Conservation (phyloP, 768 basidiomycete genomes). For the Rhodotorula paludigena region DNA sequence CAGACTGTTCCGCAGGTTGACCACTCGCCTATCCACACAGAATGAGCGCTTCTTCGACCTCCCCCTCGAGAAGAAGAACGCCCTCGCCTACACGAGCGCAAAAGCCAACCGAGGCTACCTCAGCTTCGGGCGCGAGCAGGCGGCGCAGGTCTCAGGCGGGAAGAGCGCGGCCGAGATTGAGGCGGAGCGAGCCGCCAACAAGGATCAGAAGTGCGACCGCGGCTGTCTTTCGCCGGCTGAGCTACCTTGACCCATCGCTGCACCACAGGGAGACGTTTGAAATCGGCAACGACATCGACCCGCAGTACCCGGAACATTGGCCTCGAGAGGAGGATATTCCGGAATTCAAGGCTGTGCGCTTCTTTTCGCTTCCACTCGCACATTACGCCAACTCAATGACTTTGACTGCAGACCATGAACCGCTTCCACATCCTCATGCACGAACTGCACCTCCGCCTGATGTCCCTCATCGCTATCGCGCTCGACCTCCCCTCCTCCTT, state of each 20-base stretch:
- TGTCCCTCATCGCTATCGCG: slow-evolving; percentile 55
- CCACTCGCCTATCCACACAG: background rate
- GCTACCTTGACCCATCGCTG: background rate
- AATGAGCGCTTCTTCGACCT: slow-evolving; percentile 45
- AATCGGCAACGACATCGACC: slow-evolving; percentile 54
- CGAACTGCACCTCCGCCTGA: slow-evolving; percentile 51
- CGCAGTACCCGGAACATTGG: slow-evolving; percentile 58
- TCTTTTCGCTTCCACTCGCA: too few relatives aligned
- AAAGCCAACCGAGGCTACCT: slow-evolving; percentile 34
- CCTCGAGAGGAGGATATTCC: slow-evolving; percentile 55
- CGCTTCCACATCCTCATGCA: slow-evolving; percentile 49
- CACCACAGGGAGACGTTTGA: slow-evolving; percentile 49
- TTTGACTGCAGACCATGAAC: slow-evolving; percentile 5
- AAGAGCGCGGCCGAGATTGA: background rate
- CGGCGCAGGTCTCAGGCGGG: slow-evolving; percentile 7
- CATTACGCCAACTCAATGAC: background rate
- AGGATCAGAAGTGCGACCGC: slow-evolving; percentile 13
- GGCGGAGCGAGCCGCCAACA: slow-evolving; percentile 1
- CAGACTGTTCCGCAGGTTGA: slow-evolving; percentile 38
- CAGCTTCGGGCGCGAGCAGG: background rate
- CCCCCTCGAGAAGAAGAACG: slow-evolving; percentile 52
- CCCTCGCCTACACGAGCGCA: slow-evolving; percentile 18
- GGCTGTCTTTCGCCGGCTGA: too few relatives aligned
- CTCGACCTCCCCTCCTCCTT: slow-evolving; percentile 53
- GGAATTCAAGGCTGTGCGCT: slow-evolving; percentile 51